Evolutionary conservation across 805 yeast genomes (phyloP).

Genomic region (Lachancea thermotolerans): DNA sequence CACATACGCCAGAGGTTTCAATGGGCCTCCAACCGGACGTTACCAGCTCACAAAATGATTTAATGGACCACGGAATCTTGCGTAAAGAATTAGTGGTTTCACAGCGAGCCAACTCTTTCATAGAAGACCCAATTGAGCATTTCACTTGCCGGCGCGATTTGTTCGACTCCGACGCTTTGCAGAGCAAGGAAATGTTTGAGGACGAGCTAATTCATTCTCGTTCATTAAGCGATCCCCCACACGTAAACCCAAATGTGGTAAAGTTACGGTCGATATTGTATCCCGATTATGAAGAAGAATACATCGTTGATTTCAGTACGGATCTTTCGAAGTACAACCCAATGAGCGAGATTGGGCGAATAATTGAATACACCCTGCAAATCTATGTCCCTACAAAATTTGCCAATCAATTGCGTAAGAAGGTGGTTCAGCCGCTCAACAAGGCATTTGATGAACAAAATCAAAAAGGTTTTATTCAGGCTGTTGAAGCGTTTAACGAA

Average conservation of each 20-base stretch:
- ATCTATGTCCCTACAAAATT: slow-evolving; percentile 21
- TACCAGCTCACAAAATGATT: no score
- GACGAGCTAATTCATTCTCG: slow-evolving; percentile 9
- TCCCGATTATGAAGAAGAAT: slow-evolving; percentile 22
- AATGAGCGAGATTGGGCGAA: slow-evolving; percentile 30
- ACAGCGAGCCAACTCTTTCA: no score
- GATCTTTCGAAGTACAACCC: slow-evolving; percentile 21
- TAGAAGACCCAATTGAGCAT: not conserved
- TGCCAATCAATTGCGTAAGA: slow-evolving; percentile 5
- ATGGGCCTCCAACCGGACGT: no score
- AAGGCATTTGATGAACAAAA: slow-evolving; percentile 26
- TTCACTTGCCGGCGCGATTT: not conserved
- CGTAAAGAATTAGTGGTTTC: no score
- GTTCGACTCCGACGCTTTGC: slow-evolving; percentile 16
- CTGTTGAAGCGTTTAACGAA: slow-evolving; percentile 40
- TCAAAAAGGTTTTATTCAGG: slow-evolving; percentile 22
- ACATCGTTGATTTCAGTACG: slow-evolving; percentile 18
- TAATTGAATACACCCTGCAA: slow-evolving; percentile 22
- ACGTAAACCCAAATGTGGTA: not conserved
- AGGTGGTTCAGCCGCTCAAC: slow-evolving; percentile 19
- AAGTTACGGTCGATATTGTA: slow-evolving; percentile 18
- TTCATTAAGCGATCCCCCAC: slow-evolving; percentile 9
- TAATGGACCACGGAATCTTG: no score
- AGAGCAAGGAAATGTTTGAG: not conserved
- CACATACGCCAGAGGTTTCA: no score